Base-by-base conservation (phyloP, 2,329 filamentous ascomycete genomes). In the Colletotrichum spaethianum region DNA sequence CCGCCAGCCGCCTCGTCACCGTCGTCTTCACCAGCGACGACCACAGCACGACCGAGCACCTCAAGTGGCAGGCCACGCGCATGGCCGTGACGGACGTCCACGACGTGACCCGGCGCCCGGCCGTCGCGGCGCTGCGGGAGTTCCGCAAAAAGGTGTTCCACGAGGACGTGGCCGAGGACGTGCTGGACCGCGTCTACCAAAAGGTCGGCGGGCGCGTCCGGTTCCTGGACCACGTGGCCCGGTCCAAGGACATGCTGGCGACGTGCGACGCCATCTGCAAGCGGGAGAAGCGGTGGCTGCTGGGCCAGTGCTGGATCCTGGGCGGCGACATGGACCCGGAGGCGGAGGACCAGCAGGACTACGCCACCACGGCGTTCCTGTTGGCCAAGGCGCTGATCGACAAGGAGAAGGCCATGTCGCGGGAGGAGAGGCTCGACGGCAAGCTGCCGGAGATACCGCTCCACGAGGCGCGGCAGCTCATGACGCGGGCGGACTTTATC, bases 261-360 rank as follows among this genome's bases (percentile, higher is more conserved):
- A 85, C 85, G 14, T 87, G 86, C 77, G 80, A 89, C 20, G 80
- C 84, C 68, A 93, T 94, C 77, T 89, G 89, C 78, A 85, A 90
- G 5, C 87, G 86, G 59, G 92, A 94, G 79, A 93, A 93, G 83
- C 91, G 88, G 18, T 94, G 92, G 92, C 92, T 94, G 74, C 83
- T 94, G 18, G 93, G 93, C 81, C 91, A 92, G 79, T 93, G 92
- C 82, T 93, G 92, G 87, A 93, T 94, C 71, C 86, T 94, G 6
- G 92, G 92, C 16, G 83, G 83, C 64, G 91, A 92, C 73, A 93
- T 94, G 88, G 90, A 92, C 76, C 89, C 91, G 79, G 90, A 91
- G 74, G 90, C 91, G 63, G 91, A 91, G 87, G 89, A 91, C 75
- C 89, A 91, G 78, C 90, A 90, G 74, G 89, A 89, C 72, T 86